Conservation (phyloP, 306 rosid genomes). For the Lathyrus sativus region DNA sequence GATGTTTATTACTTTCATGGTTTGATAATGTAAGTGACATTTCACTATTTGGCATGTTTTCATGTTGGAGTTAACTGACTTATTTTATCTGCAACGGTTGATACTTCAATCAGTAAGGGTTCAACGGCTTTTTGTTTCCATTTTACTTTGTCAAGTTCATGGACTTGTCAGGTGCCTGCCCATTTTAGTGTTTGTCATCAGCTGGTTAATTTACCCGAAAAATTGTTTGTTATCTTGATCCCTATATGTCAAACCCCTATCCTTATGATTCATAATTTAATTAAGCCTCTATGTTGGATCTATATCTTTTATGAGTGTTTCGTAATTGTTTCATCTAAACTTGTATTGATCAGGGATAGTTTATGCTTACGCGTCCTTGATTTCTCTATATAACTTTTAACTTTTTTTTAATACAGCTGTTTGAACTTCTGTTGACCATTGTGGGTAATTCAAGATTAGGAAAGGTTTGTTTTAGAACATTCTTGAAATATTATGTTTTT, state of each 20-base stretch:
- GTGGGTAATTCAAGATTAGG: conserved; percentile 67
- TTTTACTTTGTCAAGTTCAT: conserved; percentile 22
- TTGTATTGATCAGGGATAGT: conserved; percentile 17
- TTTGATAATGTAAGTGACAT: conserved; percentile 22
- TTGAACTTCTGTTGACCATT: conserved; percentile 88
- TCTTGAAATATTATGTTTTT: conserved; percentile 24
- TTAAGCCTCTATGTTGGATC: conserved; percentile 25
- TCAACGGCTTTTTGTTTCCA: conserved; percentile 1
- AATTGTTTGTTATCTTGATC: conserved; percentile 9
- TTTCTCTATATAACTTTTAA: conserved; percentile 6
- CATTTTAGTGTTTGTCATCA: neutral
- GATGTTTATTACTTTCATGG: conserved; percentile 24
- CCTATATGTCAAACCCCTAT: conserved; percentile 3
- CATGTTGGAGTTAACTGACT: conserved; percentile 19
- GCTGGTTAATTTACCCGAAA: neutral
- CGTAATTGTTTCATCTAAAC: conserved; percentile 11
- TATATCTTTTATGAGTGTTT: neutral
- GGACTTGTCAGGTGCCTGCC: neutral
- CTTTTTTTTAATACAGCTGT: conserved; percentile 60
- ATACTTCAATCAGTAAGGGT: conserved; percentile 18
- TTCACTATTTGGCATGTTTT: conserved; percentile 10
- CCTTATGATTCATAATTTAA: conserved; percentile 4
- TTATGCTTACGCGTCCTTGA: conserved; percentile 24
- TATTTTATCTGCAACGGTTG: conserved; percentile 5
- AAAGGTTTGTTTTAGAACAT: conserved; percentile 55